A percentile compares a stretch with the other conserved stretches of the same genome.
phyloP scores from a whole-genome alignment of 2,329 filamentous ascomycete species.

The Apiospora sp. region DNA sequence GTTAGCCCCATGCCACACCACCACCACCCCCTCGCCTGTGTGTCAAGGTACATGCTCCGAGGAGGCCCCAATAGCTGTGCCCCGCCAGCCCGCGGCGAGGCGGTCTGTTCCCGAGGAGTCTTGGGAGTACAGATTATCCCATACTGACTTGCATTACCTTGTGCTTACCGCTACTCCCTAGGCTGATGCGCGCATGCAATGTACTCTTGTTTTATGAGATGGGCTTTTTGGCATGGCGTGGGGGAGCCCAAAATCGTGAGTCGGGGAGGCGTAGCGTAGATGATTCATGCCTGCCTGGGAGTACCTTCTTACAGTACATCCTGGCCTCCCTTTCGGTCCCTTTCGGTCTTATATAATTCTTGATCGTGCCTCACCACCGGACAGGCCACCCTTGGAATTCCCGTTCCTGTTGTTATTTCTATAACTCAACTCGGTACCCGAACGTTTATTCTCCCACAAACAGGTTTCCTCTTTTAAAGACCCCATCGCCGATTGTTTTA shows the following conservation, averaged over 20 bases:
- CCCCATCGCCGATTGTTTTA: constrained; percentile 18
- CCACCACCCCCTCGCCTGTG: background rate
- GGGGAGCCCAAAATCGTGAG: constrained; percentile 8
- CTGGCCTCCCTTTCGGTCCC: constrained; percentile 7
- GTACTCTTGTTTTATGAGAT: background rate
- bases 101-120: constrained; percentile 14
- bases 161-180: constrained; percentile 16
- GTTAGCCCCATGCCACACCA: constrained; percentile 10
- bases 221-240: background rate
- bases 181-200: background rate
- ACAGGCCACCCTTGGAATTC: constrained; percentile 6
- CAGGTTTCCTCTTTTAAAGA: background rate
- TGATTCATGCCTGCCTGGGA: constrained; percentile 6
- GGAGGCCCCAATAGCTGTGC: background rate
- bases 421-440: constrained; percentile 2
- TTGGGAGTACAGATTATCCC: constrained; percentile 6
- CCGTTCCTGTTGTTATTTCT: constrained; percentile 1
- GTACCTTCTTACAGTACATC: too few species aligned
- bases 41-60: background rate
- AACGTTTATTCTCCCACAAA: background rate
- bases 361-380: constrained; percentile 13
- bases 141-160: constrained; percentile 12
- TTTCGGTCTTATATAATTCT: constrained; percentile 24
- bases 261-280: constrained; percentile 18
- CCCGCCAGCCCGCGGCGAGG: constrained; percentile 20